Evolutionary conservation across 495 filamentous ascomycete species (phyloP), one percentile per base, ranked within the genome.

Genomic region (Aspergillus ostianus): DNA sequence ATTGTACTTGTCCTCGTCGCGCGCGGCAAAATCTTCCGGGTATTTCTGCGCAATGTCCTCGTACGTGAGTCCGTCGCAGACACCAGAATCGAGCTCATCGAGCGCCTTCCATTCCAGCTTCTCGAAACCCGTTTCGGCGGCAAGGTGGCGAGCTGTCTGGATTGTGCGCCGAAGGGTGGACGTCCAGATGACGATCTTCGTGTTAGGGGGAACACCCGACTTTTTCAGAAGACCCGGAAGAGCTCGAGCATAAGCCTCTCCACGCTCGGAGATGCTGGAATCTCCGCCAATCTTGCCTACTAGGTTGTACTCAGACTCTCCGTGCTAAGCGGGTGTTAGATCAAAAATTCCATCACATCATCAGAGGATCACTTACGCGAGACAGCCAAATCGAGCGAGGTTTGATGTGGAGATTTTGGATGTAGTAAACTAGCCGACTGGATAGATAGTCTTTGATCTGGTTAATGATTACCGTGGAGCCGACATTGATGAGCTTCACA

Each of bases 71-170:
- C 93, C 92, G 65, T 98, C 94, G 75, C 94, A 98, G 23, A 98
- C 90, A 29, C 94, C 94, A 0, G 90, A 92, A 71, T 98, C 94
- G 12, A 98, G 87, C 76, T 98, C 94, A 71, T 98, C 94, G 4
- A 98, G 83, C 8, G 94, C 94, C 77, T 98, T 98, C 94, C 94
- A 98, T 73, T 97, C 90, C 32, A 98, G 84, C 73, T 95, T 94
- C 64, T 93, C 90, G 70, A 89, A 97, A 49, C 85, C 80, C 3
- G 87, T 85, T 27, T 80, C 77, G 0, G 73, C 71, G 30, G 75
- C 75, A 4, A 98, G 82, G 70, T 88, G 89, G 36, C 89, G 86
- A 12, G 93, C 93, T 0, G 93, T 96, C 59, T 92, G 88, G 67
- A 94, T 96, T 3, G 94, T 98, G 54, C 94, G 90, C 70, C 87